Percentiles rank a stretch among this genome's conserved stretches.
Evolutionary conservation across 2,329 filamentous ascomycete species (phyloP).

Genomic region (Alternaria conjuncta): DNA sequence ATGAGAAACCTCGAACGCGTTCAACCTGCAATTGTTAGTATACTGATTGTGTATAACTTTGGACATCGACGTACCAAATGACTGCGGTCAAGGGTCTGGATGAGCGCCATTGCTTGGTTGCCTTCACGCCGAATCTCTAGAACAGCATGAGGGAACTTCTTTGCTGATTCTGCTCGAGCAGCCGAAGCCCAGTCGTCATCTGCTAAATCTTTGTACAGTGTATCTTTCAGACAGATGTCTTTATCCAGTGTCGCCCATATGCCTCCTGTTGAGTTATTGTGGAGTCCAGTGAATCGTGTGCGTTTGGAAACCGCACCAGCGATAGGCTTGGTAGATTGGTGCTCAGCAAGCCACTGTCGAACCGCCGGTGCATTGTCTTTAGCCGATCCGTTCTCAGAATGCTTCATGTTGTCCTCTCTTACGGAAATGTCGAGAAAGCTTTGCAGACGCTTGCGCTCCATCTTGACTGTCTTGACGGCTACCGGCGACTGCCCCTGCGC

Average conservation of each 20-base stretch:
- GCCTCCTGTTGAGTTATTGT: conserved; percentile 52
- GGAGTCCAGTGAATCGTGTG: conserved; percentile 56
- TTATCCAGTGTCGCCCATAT: conserved; percentile 59
- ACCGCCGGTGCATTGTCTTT: conserved; percentile 34
- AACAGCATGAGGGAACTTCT: conserved; percentile 58
- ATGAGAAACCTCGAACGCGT: conserved; percentile 60
- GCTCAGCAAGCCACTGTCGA: conserved; percentile 53
- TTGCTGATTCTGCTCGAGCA: conserved; percentile 25
- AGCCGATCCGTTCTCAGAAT: conserved; percentile 1
- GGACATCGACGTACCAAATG: conserved; percentile 50
- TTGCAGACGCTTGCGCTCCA: conserved; percentile 52
- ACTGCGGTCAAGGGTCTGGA: conserved; percentile 54
- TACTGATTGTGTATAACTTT: background rate
- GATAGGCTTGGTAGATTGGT: conserved; percentile 55
- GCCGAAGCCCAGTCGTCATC: conserved; percentile 42
- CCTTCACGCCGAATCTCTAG: conserved; percentile 60
- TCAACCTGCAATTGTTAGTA: conserved; percentile 49
- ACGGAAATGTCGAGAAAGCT: conserved; percentile 46
- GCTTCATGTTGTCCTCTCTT: conserved; percentile 20
- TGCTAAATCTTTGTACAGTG: conserved; percentile 32
- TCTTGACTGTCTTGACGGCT: conserved; percentile 37
- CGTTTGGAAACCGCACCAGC: conserved; percentile 55
- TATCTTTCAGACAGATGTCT: conserved; percentile 51
- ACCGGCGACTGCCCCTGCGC: conserved; percentile 16
- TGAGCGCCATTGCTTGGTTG: conserved; percentile 44